phyloP scores from a whole-genome alignment of 352 stramenopile species.

The Globisporangium canariense region DNA sequence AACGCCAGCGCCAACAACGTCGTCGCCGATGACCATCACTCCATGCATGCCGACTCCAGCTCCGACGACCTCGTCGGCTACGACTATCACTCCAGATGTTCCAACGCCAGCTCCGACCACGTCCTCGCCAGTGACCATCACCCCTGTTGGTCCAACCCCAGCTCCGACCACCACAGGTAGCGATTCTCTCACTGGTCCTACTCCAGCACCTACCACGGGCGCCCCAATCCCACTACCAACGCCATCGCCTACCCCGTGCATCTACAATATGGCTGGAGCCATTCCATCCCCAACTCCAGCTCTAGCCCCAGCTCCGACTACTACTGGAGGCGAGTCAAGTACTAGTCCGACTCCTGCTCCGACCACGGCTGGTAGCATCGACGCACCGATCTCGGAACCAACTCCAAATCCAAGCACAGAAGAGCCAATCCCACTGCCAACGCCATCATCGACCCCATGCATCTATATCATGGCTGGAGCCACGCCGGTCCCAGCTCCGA shows the following conservation, averaged over 20 bases:
- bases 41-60: not conserved
- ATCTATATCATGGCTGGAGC: constrained; percentile 7
- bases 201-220: not conserved
- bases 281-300: not conserved
- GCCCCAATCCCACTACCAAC: not conserved
- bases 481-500: not conserved
- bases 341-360: not conserved
- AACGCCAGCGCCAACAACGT: constrained; percentile 7
- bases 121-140: too few relatives aligned
- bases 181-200: not conserved
- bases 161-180: not conserved
- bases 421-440: not conserved
- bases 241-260: constrained; percentile 2
- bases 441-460: constrained; percentile 3
- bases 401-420: not conserved
- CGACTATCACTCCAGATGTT: not conserved
- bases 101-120: not conserved
- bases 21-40: not conserved
- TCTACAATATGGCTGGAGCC: constrained; percentile 5
- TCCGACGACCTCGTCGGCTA: not conserved
- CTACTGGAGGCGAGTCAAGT: too few relatives aligned
- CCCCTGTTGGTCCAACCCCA: not conserved
- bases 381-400: not conserved
- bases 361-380: not conserved
- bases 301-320: not conserved